Evolutionary conservation across 2,329 filamentous ascomycete species (phyloP).

Genomic region (Neodidymelliopsis sp.): DNA sequence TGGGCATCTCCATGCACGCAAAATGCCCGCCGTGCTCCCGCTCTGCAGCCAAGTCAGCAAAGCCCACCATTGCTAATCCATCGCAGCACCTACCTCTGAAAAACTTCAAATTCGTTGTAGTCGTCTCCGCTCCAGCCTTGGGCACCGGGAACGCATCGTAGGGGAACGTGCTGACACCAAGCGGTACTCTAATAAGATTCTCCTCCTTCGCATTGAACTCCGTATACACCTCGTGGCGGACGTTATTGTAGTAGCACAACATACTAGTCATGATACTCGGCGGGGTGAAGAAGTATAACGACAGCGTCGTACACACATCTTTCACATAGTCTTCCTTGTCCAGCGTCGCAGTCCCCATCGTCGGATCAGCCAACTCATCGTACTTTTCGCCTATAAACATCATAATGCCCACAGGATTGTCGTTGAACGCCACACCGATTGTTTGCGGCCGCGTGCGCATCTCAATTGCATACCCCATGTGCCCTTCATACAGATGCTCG

Average conservation of each 20-base stretch:
- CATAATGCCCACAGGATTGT: constrained; percentile 55
- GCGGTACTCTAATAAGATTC: constrained; percentile 48
- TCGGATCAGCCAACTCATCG: constrained; percentile 48
- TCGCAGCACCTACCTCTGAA: constrained; percentile 34
- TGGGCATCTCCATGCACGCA: constrained; percentile 37
- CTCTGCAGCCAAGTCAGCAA: constrained; percentile 22
- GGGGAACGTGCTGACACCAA: constrained; percentile 50
- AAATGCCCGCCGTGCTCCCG: constrained; percentile 34
- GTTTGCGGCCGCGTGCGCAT: constrained; percentile 56
- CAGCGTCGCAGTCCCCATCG: constrained; percentile 31
- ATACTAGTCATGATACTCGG: constrained; percentile 48
- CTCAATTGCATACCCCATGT: constrained; percentile 53
- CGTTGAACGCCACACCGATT: constrained; percentile 52
- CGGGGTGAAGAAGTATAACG: constrained; percentile 50
- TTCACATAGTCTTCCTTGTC: constrained; percentile 42
- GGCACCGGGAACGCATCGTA: constrained; percentile 49
- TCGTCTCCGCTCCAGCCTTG: constrained; percentile 44
- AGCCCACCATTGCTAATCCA: neutral
- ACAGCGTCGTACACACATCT: constrained; percentile 35
- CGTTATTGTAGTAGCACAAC: constrained; percentile 51
- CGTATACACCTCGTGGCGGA: constrained; percentile 49
- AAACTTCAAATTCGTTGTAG: constrained; percentile 50
- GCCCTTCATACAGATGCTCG: constrained; percentile 41
- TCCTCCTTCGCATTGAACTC: constrained; percentile 46
- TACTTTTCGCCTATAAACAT: constrained; percentile 57